Conservation (phyloP, 1,139 yeast species). For the Hemisphaericaspora xylofermentans region DNA sequence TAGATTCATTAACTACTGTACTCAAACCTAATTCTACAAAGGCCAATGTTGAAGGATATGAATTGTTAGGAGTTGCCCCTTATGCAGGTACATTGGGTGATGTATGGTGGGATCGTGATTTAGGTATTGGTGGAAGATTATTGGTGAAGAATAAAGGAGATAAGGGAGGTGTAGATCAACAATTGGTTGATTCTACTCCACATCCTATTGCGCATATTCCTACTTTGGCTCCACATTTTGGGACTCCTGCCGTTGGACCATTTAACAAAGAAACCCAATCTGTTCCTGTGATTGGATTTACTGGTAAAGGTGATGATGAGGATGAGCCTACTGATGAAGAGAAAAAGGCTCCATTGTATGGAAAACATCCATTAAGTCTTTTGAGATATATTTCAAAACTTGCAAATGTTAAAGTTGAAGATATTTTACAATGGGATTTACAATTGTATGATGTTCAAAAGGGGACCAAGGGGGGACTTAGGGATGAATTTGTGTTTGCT, state of each 20-base stretch:
- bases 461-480: constrained; percentile 42
- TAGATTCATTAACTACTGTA: constrained; percentile 41
- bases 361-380: constrained; percentile 37
- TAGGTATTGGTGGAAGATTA: constrained; percentile 47
- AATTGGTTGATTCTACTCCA: constrained; percentile 36
- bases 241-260: constrained; percentile 30
- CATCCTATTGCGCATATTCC: constrained; percentile 46
- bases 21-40: constrained; percentile 39
- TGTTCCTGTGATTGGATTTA: constrained; percentile 43
- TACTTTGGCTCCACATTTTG: constrained; percentile 43
- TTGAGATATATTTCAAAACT: constrained; percentile 35
- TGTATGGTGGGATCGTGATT: constrained; percentile 46
- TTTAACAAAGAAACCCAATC: constrained; percentile 42
- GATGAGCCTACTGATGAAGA: constrained; percentile 32
- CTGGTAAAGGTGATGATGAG: constrained; percentile 18
- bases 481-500: constrained; percentile 41
- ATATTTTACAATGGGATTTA: constrained; percentile 37
- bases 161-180: constrained; percentile 24
- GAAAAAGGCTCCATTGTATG: constrained; percentile 33
- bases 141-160: constrained; percentile 22
- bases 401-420: constrained; percentile 24
- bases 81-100: constrained; percentile 40
- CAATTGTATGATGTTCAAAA: constrained; percentile 44
- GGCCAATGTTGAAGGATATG: constrained; percentile 37
- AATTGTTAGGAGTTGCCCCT: constrained; percentile 43